These are phyloP conservation scores for Plasmodium chabaudi DNA, from an alignment of 169 alveolate species.

Conservation along the genomic window DNA sequence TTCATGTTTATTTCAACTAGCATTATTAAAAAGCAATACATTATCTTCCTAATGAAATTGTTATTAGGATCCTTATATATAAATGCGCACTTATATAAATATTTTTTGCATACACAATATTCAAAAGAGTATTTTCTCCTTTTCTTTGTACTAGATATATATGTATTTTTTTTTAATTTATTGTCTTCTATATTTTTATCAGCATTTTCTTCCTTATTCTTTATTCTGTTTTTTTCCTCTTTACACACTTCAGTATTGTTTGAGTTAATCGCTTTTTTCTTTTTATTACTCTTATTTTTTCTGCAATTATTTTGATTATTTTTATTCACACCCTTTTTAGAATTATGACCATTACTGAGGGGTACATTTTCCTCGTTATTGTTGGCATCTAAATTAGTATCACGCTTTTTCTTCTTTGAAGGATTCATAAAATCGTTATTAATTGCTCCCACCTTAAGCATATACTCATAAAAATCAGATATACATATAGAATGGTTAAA, in stretches of 20 bases:
- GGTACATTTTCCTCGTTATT: neutral
- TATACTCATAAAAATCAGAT: constrained; percentile 60
- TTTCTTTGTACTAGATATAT: neutral
- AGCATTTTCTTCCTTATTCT: neutral
- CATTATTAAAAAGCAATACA: constrained; percentile 70
- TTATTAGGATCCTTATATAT: constrained; percentile 9
- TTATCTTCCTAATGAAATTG: constrained; percentile 32
- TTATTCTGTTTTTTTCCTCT: neutral
- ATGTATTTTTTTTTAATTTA: neutral
- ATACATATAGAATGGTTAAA: constrained; percentile 67
- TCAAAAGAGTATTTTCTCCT: constrained; percentile 17
- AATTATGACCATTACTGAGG: neutral
- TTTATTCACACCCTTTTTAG: neutral
- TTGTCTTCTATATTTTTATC: neutral
- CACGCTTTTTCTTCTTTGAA: neutral
- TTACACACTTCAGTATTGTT: neutral
- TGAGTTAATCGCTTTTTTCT: neutral
- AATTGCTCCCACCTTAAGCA: constrained; percentile 24
- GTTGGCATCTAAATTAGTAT: neutral
- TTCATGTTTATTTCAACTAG: constrained; percentile 42
- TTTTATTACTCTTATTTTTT: neutral
- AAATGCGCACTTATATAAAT: constrained; percentile 42
- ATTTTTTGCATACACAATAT: constrained; percentile 42
- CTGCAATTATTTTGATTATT: neutral
- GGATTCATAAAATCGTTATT: constrained; percentile 29